Evolutionary conservation across 176 grass and related monocot genomes (phyloP), one percentile per base, ranked within the genome.

Genomic region (Oryza australiensis): DNA sequence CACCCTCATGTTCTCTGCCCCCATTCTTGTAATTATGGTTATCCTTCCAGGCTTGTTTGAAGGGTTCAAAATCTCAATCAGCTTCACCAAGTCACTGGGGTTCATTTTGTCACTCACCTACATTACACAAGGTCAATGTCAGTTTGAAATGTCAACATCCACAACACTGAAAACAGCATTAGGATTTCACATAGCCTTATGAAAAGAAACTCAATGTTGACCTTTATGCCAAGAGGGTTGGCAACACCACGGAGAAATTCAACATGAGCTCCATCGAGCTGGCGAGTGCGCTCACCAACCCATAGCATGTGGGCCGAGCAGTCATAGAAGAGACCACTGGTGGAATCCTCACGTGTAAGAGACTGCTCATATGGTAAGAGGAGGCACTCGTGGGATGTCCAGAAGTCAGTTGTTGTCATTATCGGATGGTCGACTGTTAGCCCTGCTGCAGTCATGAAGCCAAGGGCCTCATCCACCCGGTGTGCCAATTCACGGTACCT

Each of bases 101-200:
- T 98, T 83, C 95, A 98, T 98, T 81, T 98, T 98, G 45, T 98
- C 92, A n/a, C 95, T 98, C 78, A 93, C 95, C 95, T 97, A 66
- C 64, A 88, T 73, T 77, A 62, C 84, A 87, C 18, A 82, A 74
- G 79, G 64, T 40, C n/a, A 9, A 73, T 16, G 69, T 24, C 26
- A 46, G 10, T 66, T 78, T 60, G 16, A 69, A 49, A 75, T 73
- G 10, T 62, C 26, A 77, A 38, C 77, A 62, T 68, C 24, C 33
- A 67, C 8, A 72, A 73, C 16, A 49, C 1, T 23, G 1, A 68
- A 34, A 23, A 38, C 13, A 75, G 3, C 26, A 68, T 51, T 29
- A 24, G 43, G 48, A 79, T 40, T 86, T 73, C 22, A 48, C 37
- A 30, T 9, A 13, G 9, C 1, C 12, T 30, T 69, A 62, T 27